These are phyloP conservation scores for Marsdenia floribunda DNA, from an alignment of 257 asterid genomes.

Conservation along the genomic window DNA sequence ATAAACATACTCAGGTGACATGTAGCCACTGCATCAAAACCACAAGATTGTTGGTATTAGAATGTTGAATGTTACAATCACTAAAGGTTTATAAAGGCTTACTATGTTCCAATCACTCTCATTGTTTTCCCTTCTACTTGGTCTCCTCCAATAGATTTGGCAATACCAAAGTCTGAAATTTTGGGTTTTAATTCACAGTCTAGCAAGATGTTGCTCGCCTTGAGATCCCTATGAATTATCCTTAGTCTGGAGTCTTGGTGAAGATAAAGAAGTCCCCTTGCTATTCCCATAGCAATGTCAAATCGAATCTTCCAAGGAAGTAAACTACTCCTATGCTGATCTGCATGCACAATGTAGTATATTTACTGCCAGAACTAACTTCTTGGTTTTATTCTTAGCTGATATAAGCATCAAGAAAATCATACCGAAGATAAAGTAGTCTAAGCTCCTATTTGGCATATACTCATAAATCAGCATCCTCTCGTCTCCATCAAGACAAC, in stretches of 20 bases:
- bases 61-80: not conserved
- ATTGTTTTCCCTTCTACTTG: conserved; percentile 22
- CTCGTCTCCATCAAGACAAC: conserved; percentile 30
- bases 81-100: conserved; percentile 1
- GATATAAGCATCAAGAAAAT: not conserved
- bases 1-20: conserved; percentile 22
- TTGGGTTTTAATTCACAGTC: conserved; percentile 22
- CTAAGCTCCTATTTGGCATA: conserved; percentile 33
- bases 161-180: conserved; percentile 25
- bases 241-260: conserved; percentile 28
- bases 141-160: conserved; percentile 18
- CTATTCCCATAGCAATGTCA: conserved; percentile 24
- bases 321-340: conserved; percentile 8
- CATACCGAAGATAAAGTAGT: conserved; percentile 35
- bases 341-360: conserved; percentile 11
- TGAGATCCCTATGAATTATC: conserved; percentile 25
- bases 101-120: conserved; percentile 27
- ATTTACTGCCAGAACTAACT: not conserved
- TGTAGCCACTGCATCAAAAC: conserved; percentile 22
- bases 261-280: conserved; percentile 32
- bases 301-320: conserved; percentile 23
- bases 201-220: conserved; percentile 23
- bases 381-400: not conserved
- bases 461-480: conserved; percentile 40
- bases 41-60: not conserved